Percentiles rank a stretch among this genome's conserved stretches.
Conservation (phyloP, 331 rosid species). For the Pyrus hybrid region DNA sequence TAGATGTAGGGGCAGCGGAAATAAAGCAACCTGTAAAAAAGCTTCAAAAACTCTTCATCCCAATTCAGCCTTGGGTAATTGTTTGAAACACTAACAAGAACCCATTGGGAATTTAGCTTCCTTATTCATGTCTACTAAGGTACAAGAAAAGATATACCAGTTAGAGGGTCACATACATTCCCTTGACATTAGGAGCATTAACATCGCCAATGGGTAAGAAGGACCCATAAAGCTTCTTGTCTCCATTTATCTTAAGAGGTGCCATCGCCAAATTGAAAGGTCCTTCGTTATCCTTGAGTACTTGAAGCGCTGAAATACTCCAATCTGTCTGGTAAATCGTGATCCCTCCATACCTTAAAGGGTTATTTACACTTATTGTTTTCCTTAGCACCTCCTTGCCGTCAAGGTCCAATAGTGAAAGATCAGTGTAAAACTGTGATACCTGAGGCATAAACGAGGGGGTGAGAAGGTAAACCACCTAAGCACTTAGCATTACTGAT, state of each 20-base stretch:
- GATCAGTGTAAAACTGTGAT: constrained; percentile 81
- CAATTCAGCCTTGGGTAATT: background rate
- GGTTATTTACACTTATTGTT: constrained; percentile 88
- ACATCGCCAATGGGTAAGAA: constrained; percentile 80
- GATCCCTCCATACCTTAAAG: constrained; percentile 73
- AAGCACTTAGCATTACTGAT: background rate
- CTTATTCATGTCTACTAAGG: background rate
- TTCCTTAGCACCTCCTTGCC: constrained; percentile 90
- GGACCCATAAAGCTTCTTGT: constrained; percentile 89
- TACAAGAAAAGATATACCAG: background rate
- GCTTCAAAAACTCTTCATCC: background rate
- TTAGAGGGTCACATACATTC: constrained; percentile 56
- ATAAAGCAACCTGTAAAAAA: background rate
- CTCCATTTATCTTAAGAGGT: constrained; percentile 84
- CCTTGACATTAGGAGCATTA: constrained; percentile 70
- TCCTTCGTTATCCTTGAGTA: constrained; percentile 79
- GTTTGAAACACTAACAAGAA: background rate
- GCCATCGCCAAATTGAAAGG: constrained; percentile 96
- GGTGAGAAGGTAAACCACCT: background rate
- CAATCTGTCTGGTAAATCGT: constrained; percentile 97
- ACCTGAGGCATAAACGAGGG: constrained; percentile 41
- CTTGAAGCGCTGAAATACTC: constrained; percentile 81
- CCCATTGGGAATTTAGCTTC: background rate
- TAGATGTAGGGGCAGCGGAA: background rate
- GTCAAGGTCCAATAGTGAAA: constrained; percentile 59